Conservation (phyloP, 2,329 filamentous ascomycete genomes). For the Alternaria longipes region DNA sequence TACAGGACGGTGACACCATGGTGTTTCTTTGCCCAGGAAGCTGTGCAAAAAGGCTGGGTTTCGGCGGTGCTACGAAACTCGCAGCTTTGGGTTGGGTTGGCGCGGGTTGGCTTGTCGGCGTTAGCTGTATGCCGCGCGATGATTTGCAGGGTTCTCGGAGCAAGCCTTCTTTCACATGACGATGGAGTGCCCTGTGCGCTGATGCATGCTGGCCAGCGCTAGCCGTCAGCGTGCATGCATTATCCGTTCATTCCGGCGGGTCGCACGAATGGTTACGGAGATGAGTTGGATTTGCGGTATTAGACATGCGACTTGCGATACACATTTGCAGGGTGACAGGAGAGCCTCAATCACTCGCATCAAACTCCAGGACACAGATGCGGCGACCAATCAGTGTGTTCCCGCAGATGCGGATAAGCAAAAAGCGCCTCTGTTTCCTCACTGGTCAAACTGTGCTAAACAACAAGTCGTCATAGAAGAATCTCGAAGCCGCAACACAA, state of each 20-base stretch:
- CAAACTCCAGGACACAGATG: background rate
- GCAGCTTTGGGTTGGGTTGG: background rate
- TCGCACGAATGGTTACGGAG: background rate
- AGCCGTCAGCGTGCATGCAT: constrained; percentile 26
- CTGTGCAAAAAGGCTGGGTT: background rate
- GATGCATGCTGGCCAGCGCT: constrained; percentile 19
- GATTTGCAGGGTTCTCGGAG: constrained; percentile 24
- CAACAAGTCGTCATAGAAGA: background rate
- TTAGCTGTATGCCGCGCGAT: constrained; percentile 23
- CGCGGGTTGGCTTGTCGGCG: background rate
- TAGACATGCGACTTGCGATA: too few relatives aligned
- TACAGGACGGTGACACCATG: background rate
- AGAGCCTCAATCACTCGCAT: too few relatives aligned
- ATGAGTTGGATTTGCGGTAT: background rate
- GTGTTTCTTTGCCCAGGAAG: background rate
- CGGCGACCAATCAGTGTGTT: accelerated
- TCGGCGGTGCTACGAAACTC: constrained; percentile 4
- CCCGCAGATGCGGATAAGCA: background rate
- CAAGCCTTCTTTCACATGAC: constrained; percentile 28
- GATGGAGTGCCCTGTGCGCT: constrained; percentile 22
- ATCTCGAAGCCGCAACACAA: background rate
- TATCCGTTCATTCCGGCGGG: background rate
- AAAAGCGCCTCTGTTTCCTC: background rate
- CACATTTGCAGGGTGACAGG: background rate
- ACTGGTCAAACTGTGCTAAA: constrained; percentile 2